phyloP scores from a whole-genome alignment of 164 flowering plant species.

The Nelumbo lutea region DNA sequence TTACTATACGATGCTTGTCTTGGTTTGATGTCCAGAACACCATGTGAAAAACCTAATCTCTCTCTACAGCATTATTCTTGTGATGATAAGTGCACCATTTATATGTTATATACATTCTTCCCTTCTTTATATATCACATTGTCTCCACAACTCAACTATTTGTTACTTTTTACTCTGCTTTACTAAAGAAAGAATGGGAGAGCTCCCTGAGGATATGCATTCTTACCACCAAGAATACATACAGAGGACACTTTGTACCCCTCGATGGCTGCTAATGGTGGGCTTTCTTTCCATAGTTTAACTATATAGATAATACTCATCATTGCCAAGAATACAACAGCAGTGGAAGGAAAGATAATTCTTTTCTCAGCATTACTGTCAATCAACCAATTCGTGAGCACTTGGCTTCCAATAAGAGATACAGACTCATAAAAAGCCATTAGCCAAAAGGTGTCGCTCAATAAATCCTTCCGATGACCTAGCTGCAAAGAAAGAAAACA shows the following conservation, averaged over 20 bases:
- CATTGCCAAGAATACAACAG: conserved; percentile 44
- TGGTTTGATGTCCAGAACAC: too few relatives aligned
- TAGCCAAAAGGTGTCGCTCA: conserved; percentile 80
- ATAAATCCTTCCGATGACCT: conserved; percentile 60
- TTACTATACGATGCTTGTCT: too few relatives aligned
- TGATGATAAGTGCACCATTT: too few relatives aligned
- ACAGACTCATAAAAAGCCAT: conserved; percentile 78
- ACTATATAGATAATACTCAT: conserved; percentile 33
- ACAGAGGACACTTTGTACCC: conserved; percentile 39
- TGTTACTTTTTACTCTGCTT: neutral
- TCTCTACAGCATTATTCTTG: too few relatives aligned
- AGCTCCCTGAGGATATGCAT: neutral
- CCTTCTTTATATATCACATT: too few relatives aligned
- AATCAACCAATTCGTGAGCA: conserved; percentile 62
- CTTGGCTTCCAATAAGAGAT: conserved; percentile 75
- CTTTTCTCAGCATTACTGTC: conserved; percentile 32
- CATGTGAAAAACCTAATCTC: too few relatives aligned
- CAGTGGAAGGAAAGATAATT: conserved; percentile 34
- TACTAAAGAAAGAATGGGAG: neutral
- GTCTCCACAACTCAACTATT: too few relatives aligned
- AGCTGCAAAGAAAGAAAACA: conserved; percentile 41
- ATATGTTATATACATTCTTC: too few relatives aligned
- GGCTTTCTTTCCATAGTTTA: conserved; percentile 43
- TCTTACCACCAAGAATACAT: conserved; percentile 54
- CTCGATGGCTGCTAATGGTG: conserved; percentile 22